Base-by-base conservation (phyloP, 2,329 filamentous ascomycete genomes). In the Trichoderma aggressivum region DNA sequence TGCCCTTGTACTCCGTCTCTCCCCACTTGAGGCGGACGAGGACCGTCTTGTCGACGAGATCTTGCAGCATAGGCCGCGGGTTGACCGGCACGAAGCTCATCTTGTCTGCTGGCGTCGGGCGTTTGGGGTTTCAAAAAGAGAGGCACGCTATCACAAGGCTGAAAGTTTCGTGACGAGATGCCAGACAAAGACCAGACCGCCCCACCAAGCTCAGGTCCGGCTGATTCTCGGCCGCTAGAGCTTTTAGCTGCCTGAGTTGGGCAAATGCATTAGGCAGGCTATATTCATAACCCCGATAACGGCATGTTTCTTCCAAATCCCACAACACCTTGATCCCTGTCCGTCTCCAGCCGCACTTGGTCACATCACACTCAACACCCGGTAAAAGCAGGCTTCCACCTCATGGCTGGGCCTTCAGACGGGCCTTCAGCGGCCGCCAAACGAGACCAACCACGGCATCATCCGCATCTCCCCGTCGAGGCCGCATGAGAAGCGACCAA, bases 1-100 rank as follows among this genome's bases (percentile, higher is more conserved):
- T 89, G 80, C 96, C 96, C 82, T 95, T 97, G 88, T 99, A 99
- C 82, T 99, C 96, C 72, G 94, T 96, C 83, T 98, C 91, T 77
- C 94, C 94, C 96, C 96, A 99, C 88, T 99, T 99, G 75, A 99
- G 88, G 77, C 94, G 93, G 74, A 99, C 92, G 74, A 94, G 87
- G 79, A 99, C 91, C 79, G 95, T 89, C 82, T 97, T 92, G 85
- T 97, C 92, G 83, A 99, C 92, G 74, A 98, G 90, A 80, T 91
- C 91, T 86, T 98, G 94, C 80, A 99, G 92, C 88, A 98, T 94
- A 56, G 96, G 96, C 82, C 95, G 93, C 80, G 96, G 96, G 88
- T 99, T 99, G 79, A 98, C 87, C 74, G 96, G 96, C 81, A 97
- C 91, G 85, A 97, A 97, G 73, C 80, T 82, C 80, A 82, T 82